Evolutionary conservation across 2,329 filamentous ascomycete genomes (phyloP), one percentile per base, ranked within the genome.

Genomic region (Alternaria ventricosa): DNA sequence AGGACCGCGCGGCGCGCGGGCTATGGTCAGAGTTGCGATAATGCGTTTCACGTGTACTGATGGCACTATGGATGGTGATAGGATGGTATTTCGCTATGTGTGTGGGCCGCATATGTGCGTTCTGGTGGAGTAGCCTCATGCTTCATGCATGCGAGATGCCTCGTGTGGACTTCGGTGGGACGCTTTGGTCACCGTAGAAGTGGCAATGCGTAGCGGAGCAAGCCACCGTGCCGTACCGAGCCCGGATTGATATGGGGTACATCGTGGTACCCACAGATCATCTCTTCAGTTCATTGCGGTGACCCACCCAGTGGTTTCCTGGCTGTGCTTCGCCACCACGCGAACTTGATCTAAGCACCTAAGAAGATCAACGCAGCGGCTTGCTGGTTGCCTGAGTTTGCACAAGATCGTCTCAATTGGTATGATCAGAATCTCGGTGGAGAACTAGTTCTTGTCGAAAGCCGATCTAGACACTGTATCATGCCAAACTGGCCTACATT

Each of bases 211-310:
- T 49, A 58, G 53, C 58, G 58, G 57, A 36, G 57, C 33, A 47
- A 63, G 47, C 50, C 49, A 65, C 53, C 56, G 54, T 54, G 23
- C 64, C 64, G 64, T 67, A 65, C 53, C 64, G 64, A 57, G 54
- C 23, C 53, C 23, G 41, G 47, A 28, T 28, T 64, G 46, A 61
- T 51, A 58, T 57, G 36, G 28, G 57, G 50, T 58, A 64, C 57
- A 58, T 57, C 20, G 11, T 33, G 20, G 43, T 57, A 50, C 25
- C 60, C 56, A 57, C 44, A 60, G 44, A 58, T 58, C 50, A 9
- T 53, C 50, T 51, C 30, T 56, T 28, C 25, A 30, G 13, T 50
- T 51, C 45, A 56, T 57, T 58, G 18, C 22, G n/a, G 15, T 41
- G 50, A 60, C 27, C 27, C 50, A 53, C 30, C 7, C 30, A 22